phyloP scores from a whole-genome alignment of 306 rosid genomes.

The Pyrus communis region DNA sequence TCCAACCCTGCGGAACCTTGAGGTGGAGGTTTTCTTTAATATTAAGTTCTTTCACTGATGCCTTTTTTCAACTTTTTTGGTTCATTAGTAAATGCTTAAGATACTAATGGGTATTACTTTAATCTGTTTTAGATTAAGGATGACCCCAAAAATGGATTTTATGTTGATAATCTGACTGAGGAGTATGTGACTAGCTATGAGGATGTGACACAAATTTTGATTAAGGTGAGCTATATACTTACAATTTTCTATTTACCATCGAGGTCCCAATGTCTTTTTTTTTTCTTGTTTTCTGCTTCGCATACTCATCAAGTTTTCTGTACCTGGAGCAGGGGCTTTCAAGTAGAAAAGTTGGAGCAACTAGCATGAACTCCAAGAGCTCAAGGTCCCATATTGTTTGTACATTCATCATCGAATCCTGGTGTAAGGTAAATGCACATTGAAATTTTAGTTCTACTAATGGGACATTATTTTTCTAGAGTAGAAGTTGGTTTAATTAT shows the following conservation, averaged over 20 bases:
- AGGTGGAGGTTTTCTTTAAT: conserved; percentile 39
- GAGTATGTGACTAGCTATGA: conserved; percentile 87
- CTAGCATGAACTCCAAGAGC: conserved; percentile 79
- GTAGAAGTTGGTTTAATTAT: background rate
- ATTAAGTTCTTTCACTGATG: conserved; percentile 5
- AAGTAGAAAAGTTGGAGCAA: conserved; percentile 90
- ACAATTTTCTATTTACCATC: background rate
- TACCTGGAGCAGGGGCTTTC: conserved; percentile 77
- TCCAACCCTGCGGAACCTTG: conserved; percentile 61
- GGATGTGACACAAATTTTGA: conserved; percentile 78
- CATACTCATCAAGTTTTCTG: background rate
- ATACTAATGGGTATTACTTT: conserved; percentile 5
- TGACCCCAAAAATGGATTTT: conserved; percentile 58
- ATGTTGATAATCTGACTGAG: conserved; percentile 79
- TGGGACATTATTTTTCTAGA: background rate
- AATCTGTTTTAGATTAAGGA: conserved; percentile 60
- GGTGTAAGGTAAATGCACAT: conserved; percentile 70
- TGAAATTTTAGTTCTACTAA: background rate
- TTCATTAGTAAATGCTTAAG: background rate
- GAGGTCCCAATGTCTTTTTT: background rate
- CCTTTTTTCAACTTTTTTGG: background rate
- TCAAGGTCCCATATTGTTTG: conserved; percentile 88
- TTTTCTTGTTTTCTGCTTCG: background rate
- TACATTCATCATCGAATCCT: conserved; percentile 77
- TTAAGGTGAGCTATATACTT: conserved; percentile 50